Conservation (phyloP, 257 asterid genomes). For the Capsicum pubescens region DNA sequence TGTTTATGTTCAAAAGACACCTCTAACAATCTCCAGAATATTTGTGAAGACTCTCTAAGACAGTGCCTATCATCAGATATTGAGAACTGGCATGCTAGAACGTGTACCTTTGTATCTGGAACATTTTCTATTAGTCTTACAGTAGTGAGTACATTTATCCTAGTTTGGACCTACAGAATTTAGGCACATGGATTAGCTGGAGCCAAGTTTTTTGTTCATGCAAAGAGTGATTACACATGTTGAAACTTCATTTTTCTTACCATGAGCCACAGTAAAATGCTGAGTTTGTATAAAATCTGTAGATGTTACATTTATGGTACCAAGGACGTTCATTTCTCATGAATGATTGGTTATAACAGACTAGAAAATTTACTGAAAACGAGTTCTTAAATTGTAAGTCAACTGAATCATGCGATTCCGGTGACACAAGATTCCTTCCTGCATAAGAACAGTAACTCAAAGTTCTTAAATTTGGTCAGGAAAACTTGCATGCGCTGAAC, state of each 20-base stretch:
- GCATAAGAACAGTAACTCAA: constrained; percentile 6
- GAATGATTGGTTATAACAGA: too few relatives aligned
- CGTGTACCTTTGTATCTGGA: background rate
- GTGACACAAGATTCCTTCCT: background rate
- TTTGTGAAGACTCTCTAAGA: background rate
- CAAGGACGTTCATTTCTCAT: too few relatives aligned
- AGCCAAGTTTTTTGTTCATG: too few relatives aligned
- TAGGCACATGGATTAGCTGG: background rate
- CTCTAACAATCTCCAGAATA: background rate
- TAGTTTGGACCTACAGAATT: background rate
- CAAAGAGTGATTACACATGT: too few relatives aligned
- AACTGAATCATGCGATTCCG: too few relatives aligned
- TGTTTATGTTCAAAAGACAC: background rate
- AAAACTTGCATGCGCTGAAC: background rate
- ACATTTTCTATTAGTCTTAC: background rate
- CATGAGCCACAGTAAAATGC: too few relatives aligned
- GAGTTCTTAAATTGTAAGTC: too few relatives aligned
- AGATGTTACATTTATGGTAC: too few relatives aligned
- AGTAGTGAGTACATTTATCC: background rate
- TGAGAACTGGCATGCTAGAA: background rate
- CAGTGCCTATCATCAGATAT: background rate
- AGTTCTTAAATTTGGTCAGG: background rate
- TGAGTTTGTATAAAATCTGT: too few relatives aligned
- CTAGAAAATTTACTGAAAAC: too few relatives aligned
- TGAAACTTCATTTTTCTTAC: too few relatives aligned